Base-by-base conservation (phyloP, 805 yeast species). In the Kluyveromyces nonfermentans region DNA sequence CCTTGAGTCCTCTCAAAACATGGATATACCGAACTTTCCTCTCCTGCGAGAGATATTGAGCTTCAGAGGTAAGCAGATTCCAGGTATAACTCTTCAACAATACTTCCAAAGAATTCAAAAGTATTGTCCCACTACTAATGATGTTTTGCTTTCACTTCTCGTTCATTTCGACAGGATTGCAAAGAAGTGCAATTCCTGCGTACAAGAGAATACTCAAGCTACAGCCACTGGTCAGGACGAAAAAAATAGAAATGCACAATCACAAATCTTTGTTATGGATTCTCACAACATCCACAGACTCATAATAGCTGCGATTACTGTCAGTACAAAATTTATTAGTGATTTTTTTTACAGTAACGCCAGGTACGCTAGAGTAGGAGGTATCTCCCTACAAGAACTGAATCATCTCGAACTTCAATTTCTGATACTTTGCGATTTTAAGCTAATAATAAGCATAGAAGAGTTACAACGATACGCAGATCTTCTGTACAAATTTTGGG, bases 51-150 rank as follows among this genome's bases (percentile, higher is more conserved):
- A 43, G 47, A 85, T 90, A 4, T 68, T 90, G 45, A 93, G 96
- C 37, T 93, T 93, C 62, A 96, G 88, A 63, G 98, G 98, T 15
- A 80, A 95, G 46, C 94, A 90, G 59, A 82, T 93, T 8, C 98
- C 98, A 1, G 96, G 94, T n/a, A 93, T 93, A 43, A 78, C 89
- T 10, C 73, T 93, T 39, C 88, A 87, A 55, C 93, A 95, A 17
- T 93, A 93, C 60, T 72, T 93, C 47, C 76, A 86, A 35, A 78
- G 98, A 58, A 90, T 93, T 22, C 76, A 90, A 60, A 90, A 90
- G 64, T 93, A 93, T 66, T 93, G 99, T 63, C 97, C 99, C 0
- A 93, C 93, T n/a, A 89, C 98, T 2, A 90, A 90, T 64, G 97
- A 93, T 61, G 97, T 93, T 30, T 93, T 89, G 63, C 68, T 93